Percentiles rank a stretch among this genome's conserved stretches.
Evolutionary conservation across 305 asterid genomes (phyloP).

Genomic region (Solanum hybrid): DNA sequence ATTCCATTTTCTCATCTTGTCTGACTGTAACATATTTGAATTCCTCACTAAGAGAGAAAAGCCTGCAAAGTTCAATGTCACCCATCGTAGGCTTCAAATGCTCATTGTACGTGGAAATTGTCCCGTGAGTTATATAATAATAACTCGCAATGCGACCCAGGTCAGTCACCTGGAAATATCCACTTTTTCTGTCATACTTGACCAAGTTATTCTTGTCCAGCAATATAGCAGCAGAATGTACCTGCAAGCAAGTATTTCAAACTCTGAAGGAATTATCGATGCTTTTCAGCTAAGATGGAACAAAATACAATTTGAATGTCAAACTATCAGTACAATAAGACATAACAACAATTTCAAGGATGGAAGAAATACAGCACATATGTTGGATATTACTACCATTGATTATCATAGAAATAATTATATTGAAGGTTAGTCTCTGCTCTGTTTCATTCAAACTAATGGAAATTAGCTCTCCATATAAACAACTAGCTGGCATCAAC

Average conservation of each 20-base stretch:
- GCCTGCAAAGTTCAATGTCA: slow-evolving; percentile 95
- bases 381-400: background rate
- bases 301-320: background rate
- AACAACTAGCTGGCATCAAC: background rate
- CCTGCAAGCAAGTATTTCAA: slow-evolving; percentile 34
- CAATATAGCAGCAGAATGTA: slow-evolving; percentile 86
- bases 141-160: slow-evolving; percentile 99
- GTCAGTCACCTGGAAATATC: slow-evolving; percentile 98
- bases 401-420: background rate
- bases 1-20: slow-evolving; percentile 96
- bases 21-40: slow-evolving; percentile 87
- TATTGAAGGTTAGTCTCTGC: background rate
- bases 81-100: slow-evolving; percentile 98
- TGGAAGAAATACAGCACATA: background rate
- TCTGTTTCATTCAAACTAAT: background rate
- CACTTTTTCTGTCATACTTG: slow-evolving; percentile 94
- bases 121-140: slow-evolving; percentile 91
- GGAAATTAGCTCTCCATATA: background rate
- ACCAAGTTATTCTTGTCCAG: slow-evolving; percentile 88
- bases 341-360: background rate
- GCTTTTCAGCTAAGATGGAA: slow-evolving; percentile 1
- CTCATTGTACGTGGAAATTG: slow-evolving; percentile 84
- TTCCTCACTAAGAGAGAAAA: slow-evolving; percentile 97
- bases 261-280: background rate
- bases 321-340: background rate